Base-by-base conservation (phyloP, 2,329 filamentous ascomycete species). In the Neonectria neomacrospora region DNA sequence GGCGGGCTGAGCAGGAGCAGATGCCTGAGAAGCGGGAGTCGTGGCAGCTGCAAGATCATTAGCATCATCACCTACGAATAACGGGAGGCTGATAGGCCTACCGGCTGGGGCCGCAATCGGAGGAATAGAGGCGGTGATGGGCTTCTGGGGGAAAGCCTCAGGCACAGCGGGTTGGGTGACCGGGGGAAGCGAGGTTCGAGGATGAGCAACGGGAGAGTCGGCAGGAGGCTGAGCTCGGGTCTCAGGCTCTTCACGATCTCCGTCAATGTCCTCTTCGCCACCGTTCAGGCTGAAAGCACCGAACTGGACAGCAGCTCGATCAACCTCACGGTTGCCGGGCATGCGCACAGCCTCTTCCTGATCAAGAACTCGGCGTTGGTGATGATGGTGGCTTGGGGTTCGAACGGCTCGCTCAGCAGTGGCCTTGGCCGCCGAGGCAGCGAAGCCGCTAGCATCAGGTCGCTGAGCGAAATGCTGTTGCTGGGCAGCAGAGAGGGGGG, bases 281-380 rank as follows among this genome's bases (percentile, higher is more conserved):
- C 90, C 94, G 75, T 92, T 94, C 74, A 99, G 80, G 75, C 91
- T 96, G 84, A 99, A 93, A 78, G 94, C 96, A 67, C 96, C 96
- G 77, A 99, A 99, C 77, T 98, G 95, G 52, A 99, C 94, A 53
- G 94, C 92, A 69, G 95, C 89, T 73, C 94, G 90, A 77, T 98
- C 95, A 28, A 99, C 91, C 56, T 96, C 94, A 71, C 96, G 94
- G 82, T 97, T 97, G 64, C 93, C 94, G 48, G 96, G 96, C 95
- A 99, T 97, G 68, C 97, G 94, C 42, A 99, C 96, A 63, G 96
- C 93, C 81, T 99, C 96, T 79, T 97, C 94, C 77, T 99, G 96
- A 73, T 98, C 94, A 74, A 97, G 85, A 57, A 97, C 86, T 73
- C 93, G 91, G 69, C 95, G 90, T 78, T 96, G 91, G 34, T 69